Conservation (phyloP, 176 grass and related monocot genomes). For the Dactylis glomerata region DNA sequence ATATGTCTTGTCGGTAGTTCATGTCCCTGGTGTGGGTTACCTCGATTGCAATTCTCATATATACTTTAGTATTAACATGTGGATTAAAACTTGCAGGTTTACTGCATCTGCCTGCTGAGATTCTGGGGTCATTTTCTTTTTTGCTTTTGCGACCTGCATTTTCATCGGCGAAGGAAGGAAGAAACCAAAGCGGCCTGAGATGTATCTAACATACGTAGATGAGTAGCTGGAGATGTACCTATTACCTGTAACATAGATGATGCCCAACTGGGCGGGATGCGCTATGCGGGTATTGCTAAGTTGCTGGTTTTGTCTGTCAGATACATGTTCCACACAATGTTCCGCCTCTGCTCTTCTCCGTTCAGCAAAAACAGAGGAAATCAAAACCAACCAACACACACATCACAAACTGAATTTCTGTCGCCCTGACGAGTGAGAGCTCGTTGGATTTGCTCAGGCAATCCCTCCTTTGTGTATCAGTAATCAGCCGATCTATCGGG, state of each 20-base stretch:
- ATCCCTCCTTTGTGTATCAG: neutral
- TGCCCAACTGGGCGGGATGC: neutral
- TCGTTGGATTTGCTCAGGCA: neutral
- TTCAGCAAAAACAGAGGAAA: neutral
- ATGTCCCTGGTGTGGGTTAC: neutral
- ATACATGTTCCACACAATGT: too few relatives aligned
- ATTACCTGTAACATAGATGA: neutral
- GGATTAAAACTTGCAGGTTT: too few relatives aligned
- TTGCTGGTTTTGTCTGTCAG: neutral
- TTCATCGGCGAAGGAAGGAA: too few relatives aligned
- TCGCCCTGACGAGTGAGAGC: neutral
- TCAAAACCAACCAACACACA: neutral
- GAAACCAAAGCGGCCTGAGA: too few relatives aligned
- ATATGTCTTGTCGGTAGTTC: neutral
- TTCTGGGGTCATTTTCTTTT: too few relatives aligned
- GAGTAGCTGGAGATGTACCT: neutral
- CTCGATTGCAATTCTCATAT: too few relatives aligned
- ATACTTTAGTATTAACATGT: too few relatives aligned
- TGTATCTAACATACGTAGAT: neutral
- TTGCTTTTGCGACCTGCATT: too few relatives aligned
- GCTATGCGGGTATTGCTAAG: neutral
- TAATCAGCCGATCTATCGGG: conserved; percentile 3
- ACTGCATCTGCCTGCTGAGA: too few relatives aligned
- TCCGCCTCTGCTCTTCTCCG: neutral
- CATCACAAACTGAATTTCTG: neutral